Conservation (phyloP, 176 grass and related monocot genomes). For the Musa acuminata region DNA sequence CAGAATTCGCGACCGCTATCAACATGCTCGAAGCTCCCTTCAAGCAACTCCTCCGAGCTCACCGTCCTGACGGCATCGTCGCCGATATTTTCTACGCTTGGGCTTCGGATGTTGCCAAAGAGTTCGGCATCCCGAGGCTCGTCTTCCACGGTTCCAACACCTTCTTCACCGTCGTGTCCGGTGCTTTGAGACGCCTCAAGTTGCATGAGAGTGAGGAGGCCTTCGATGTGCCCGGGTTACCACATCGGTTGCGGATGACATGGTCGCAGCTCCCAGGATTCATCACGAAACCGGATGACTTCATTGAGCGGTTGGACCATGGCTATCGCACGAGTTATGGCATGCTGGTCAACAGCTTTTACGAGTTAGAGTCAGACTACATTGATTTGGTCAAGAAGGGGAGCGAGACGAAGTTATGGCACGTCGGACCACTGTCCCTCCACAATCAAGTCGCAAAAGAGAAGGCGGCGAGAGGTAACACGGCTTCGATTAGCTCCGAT, state of each 20-base stretch:
- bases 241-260: constrained; percentile 38
- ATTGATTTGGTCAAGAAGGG: background rate
- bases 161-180: background rate
- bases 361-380: constrained; percentile 10
- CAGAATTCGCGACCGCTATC: background rate
- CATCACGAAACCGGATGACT: background rate
- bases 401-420: background rate
- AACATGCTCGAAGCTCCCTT: constrained; percentile 18
- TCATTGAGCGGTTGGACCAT: background rate
- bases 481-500: background rate
- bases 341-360: constrained; percentile 14
- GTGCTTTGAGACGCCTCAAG: background rate
- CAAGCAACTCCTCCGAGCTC: background rate
- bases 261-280: constrained; percentile 23
- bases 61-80: constrained; percentile 8
- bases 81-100: constrained; percentile 21
- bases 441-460: background rate
- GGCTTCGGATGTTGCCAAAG: constrained; percentile 21
- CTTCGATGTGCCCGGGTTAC: constrained; percentile 29
- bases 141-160: constrained; percentile 20
- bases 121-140: constrained; percentile 24
- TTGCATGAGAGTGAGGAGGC: background rate
- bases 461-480: background rate
- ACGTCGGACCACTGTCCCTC: constrained; percentile 6
- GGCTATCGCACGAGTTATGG: background rate